These are phyloP conservation scores for Suhomyces tanzawaensis DNA, from an alignment of 805 yeast genomes.

Conservation along the genomic window DNA sequence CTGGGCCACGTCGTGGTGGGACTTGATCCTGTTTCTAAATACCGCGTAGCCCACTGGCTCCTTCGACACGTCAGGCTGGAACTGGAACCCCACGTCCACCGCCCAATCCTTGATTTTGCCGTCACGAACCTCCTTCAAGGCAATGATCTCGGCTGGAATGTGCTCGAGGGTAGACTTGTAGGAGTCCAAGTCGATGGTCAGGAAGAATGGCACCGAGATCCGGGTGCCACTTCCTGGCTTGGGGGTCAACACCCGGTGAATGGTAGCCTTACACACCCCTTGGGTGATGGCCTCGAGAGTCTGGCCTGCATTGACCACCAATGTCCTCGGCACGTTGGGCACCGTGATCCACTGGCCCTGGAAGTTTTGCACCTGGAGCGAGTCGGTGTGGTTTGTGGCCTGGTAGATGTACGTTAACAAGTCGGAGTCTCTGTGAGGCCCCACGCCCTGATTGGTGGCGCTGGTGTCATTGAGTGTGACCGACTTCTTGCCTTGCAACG, in stretches of 20 bases:
- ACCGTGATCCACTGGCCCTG: slow-evolving; percentile 58
- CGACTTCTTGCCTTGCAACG: slow-evolving; percentile 21
- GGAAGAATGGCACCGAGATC: slow-evolving; percentile 48
- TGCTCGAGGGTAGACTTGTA: slow-evolving; percentile 26
- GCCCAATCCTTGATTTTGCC: slow-evolving; percentile 32
- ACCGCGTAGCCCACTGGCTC: slow-evolving; percentile 48
- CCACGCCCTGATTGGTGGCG: slow-evolving; percentile 48
- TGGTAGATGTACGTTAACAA: slow-evolving; percentile 60
- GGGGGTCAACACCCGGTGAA: slow-evolving; percentile 53
- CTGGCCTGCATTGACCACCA: slow-evolving; percentile 61
- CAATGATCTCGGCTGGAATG: slow-evolving; percentile 28
- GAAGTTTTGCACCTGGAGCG: slow-evolving; percentile 55
- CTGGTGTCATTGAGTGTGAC: slow-evolving; percentile 28
- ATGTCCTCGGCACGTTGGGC: slow-evolving; percentile 45
- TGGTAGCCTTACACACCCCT: slow-evolving; percentile 59
- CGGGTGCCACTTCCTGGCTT: slow-evolving; percentile 37
- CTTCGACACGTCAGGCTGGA: slow-evolving; percentile 31
- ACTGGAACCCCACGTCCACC: slow-evolving; percentile 40
- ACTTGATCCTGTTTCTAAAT: slow-evolving; percentile 43
- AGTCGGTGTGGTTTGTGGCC: slow-evolving; percentile 47
- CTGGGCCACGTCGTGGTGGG: slow-evolving; percentile 44
- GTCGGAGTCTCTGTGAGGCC: slow-evolving; percentile 69
- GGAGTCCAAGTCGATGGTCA: slow-evolving; percentile 42
- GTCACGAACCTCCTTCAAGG: slow-evolving; percentile 36
- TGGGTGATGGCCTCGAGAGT: slow-evolving; percentile 58